phyloP scores from a whole-genome alignment of 495 filamentous ascomycete genomes.

The Hypoxylon perforatum region DNA sequence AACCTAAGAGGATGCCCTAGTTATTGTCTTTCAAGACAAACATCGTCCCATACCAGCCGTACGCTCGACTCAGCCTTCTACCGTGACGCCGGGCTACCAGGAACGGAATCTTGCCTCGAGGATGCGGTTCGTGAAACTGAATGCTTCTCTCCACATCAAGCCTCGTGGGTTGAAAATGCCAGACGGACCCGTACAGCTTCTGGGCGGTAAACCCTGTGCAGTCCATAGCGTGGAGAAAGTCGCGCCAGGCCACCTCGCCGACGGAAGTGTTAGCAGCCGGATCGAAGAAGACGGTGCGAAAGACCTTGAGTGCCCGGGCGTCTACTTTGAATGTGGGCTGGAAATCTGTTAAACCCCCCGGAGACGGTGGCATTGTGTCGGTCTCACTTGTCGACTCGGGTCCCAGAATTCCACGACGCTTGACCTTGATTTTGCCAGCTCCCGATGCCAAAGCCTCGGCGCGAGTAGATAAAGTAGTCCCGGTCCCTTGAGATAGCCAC shows the following conservation, averaged over 20 bases:
- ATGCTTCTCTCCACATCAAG: conserved; percentile 58
- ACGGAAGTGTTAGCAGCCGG: conserved; percentile 39
- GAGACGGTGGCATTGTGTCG: no score
- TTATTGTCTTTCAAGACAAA: not conserved
- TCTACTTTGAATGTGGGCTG: conserved; percentile 45
- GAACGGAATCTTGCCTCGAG: conserved; percentile 59
- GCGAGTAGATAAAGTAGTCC: no score
- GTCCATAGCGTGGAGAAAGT: conserved; percentile 64
- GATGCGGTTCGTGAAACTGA: conserved; percentile 66
- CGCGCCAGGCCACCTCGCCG: conserved; percentile 61
- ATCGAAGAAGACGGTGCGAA: conserved; percentile 57
- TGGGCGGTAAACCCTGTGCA: conserved; percentile 56
- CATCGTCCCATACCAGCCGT: conserved; percentile 47
- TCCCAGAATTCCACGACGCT: conserved; percentile 52
- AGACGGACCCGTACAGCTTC: conserved; percentile 66
- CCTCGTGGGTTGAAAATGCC: conserved; percentile 55
- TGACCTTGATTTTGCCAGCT: conserved; percentile 48
- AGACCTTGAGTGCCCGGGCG: conserved; percentile 58
- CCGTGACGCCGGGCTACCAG: conserved; percentile 52
- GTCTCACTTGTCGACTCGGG: no score
- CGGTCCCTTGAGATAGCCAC: no score
- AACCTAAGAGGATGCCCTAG: no score
- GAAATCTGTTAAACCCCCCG: not conserved
- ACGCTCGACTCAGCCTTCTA: conserved; percentile 57
- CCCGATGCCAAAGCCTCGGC: no score